Percentiles rank a stretch among this genome's conserved stretches.
phyloP scores from a whole-genome alignment of 192 early-diverging fungal species.

The Coemansia sp. region DNA sequence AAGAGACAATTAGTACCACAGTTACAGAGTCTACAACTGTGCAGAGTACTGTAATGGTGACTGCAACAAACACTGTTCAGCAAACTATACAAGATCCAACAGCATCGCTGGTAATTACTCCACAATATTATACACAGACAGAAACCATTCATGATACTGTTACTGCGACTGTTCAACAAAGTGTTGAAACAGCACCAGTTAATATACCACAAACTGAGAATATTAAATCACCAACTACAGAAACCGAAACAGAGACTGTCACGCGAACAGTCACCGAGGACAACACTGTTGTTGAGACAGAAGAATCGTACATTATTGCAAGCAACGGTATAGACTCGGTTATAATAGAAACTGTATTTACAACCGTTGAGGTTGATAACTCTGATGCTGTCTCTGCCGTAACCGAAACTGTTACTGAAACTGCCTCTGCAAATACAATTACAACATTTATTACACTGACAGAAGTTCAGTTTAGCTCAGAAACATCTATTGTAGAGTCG shows the following conservation, averaged over 20 bases:
- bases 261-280: neutral
- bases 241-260: neutral
- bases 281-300: neutral
- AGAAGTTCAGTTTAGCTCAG: neutral
- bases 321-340: neutral
- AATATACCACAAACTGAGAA: neutral
- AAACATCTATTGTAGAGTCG: neutral
- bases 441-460: neutral
- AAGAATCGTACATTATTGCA: neutral
- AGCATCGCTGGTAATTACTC: neutral
- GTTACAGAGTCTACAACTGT: neutral
- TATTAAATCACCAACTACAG: neutral
- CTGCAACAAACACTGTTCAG: neutral
- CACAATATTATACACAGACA: neutral
- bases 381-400: neutral
- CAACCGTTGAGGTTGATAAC: neutral
- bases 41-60: neutral
- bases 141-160: conserved; percentile 6
- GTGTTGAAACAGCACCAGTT: neutral
- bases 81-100: neutral
- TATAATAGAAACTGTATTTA: conserved; percentile 9
- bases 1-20: conserved; percentile 5
- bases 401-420: neutral
- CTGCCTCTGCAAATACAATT: neutral
- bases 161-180: neutral